Percentiles rank a stretch among this genome's conserved stretches.
phyloP scores from a whole-genome alignment of 2,329 filamentous ascomycete genomes.

The Nemania diffusa region DNA sequence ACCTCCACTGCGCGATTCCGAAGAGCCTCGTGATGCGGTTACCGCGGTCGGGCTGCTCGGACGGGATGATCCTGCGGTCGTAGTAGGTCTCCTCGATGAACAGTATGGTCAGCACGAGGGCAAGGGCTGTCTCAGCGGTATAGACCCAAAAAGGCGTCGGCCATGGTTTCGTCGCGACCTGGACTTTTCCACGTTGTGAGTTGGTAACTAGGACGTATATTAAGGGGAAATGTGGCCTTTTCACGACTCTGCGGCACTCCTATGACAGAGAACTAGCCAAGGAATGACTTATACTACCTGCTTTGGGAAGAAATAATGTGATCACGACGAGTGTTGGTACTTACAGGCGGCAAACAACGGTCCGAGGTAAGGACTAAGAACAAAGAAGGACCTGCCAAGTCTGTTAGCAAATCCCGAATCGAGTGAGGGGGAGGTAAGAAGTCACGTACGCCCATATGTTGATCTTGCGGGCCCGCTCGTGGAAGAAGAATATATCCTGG shows the following conservation, averaged over 20 bases:
- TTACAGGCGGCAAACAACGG: slow-evolving; percentile 56
- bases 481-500: slow-evolving; percentile 70
- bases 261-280: neutral
- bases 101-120: slow-evolving; percentile 53
- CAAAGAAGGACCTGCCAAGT: slow-evolving; percentile 50
- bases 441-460: slow-evolving; percentile 57
- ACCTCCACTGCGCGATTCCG: slow-evolving; percentile 51
- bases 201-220: neutral
- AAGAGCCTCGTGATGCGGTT: slow-evolving; percentile 45
- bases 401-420: neutral
- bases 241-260: neutral
- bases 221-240: neutral
- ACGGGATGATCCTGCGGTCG: slow-evolving; percentile 53
- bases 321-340: neutral
- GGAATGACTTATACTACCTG: neutral
- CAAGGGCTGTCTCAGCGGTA: slow-evolving; percentile 53
- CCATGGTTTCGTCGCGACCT: slow-evolving; percentile 59
- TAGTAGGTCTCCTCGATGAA: slow-evolving; percentile 63
- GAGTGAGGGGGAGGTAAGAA: slow-evolving; percentile 19
- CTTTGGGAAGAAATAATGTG: neutral
- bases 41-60: slow-evolving; percentile 51
- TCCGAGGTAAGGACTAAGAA: slow-evolving; percentile 57
- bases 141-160: slow-evolving; percentile 60
- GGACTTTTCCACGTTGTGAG: slow-evolving; percentile 45
- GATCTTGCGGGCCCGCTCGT: slow-evolving; percentile 63